Conservation (phyloP, 2,329 filamentous ascomycete species). For the Zalaria sp. region DNA sequence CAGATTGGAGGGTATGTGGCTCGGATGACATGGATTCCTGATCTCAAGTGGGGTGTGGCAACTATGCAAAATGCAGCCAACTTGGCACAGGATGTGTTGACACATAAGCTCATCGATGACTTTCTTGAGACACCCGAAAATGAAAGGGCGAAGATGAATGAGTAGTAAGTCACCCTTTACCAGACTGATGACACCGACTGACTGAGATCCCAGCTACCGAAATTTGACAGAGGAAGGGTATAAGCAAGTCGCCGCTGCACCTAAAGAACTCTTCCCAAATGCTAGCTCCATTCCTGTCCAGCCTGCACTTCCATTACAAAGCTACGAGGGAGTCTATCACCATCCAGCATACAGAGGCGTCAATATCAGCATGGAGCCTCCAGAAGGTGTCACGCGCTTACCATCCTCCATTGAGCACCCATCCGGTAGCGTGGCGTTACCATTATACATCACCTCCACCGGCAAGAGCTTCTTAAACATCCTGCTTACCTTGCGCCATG, state of each 20-base stretch:
- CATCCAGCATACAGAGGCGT: conserved; percentile 6
- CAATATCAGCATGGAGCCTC: conserved; percentile 2
- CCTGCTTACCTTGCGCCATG: conserved; percentile 4
- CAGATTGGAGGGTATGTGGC: conserved; percentile 32
- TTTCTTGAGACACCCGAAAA: conserved; percentile 3
- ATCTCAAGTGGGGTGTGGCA: conserved; percentile 28
- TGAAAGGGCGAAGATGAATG: conserved; percentile 4
- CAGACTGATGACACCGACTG: too few species aligned
- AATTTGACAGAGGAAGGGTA: not conserved
- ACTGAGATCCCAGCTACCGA: conserved; percentile 1
- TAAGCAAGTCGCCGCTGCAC: not conserved
- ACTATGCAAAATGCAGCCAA: conserved; percentile 10
- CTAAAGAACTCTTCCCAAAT: conserved; percentile 3
- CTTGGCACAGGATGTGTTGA: conserved; percentile 2
- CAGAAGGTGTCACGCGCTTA: not conserved
- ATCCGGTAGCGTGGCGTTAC: not conserved
- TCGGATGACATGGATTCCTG: conserved; percentile 31
- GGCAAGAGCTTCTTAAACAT: not conserved
- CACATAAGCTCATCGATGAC: conserved; percentile 5
- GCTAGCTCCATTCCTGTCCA: conserved; percentile 1
- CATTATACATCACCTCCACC: conserved; percentile 1
- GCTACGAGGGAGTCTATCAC: conserved; percentile 5
- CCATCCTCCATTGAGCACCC: not conserved
- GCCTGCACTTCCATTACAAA: conserved; percentile 3
- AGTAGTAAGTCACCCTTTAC: conserved; percentile 1